Conservation (phyloP, 768 basidiomycete genomes). For the Tylopilus plumbeoviolaceoides region DNA sequence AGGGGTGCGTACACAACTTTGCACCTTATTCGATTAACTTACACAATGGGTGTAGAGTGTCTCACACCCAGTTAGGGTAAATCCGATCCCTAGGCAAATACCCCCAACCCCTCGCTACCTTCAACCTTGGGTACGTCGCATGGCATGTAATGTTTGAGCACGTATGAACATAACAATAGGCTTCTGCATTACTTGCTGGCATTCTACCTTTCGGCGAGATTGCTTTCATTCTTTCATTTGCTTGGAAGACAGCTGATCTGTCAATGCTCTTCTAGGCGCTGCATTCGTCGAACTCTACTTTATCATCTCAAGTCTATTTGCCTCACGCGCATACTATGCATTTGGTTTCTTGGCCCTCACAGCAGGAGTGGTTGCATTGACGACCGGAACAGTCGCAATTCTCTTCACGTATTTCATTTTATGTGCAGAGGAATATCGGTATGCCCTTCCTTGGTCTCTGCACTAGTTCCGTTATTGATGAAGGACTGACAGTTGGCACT, state of each 20-base stretch:
- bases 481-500: constrained; percentile 75
- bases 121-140: constrained; percentile 61
- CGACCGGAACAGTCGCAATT: constrained; percentile 88
- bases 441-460: constrained; percentile 14
- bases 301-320: constrained; percentile 86
- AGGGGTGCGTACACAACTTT: constrained; percentile 52
- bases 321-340: constrained; percentile 90
- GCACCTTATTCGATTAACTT: background rate
- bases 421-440: constrained; percentile 94
- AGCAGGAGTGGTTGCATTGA: constrained; percentile 75
- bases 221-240: background rate
- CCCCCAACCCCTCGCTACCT: constrained; percentile 86
- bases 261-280: constrained; percentile 52
- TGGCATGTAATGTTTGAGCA: background rate
- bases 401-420: constrained; percentile 87
- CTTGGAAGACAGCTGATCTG: background rate
- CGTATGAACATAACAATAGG: constrained; percentile 34
- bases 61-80: constrained; percentile 81
- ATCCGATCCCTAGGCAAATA: constrained; percentile 94
- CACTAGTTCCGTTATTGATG: constrained; percentile 1
- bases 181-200: constrained; percentile 77
- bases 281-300: constrained; percentile 96
- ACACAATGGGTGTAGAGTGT: constrained; percentile 46
- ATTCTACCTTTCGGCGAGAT: constrained; percentile 82
- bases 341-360: constrained; percentile 94